Evolutionary conservation across 441 rosid species (phyloP), one percentile per base, ranked within the genome.

Genomic region (Populus hybrid): DNA sequence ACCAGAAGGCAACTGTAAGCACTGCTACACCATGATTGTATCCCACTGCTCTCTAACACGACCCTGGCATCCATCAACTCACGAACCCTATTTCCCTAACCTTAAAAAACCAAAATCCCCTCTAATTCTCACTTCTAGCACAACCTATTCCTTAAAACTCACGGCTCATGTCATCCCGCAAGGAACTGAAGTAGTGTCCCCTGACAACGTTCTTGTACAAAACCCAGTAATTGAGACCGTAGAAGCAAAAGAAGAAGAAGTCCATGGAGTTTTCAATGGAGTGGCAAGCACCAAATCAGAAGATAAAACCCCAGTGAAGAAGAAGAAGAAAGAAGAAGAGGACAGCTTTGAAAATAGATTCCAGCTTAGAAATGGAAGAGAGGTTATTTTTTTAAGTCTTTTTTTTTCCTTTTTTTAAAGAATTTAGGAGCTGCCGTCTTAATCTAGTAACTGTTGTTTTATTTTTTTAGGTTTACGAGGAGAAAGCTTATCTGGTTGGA

Each of bases 341-440:
- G 88, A 84, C 78, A 80, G 83, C 77, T 82, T 71, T 36, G 93
- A 91, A 68, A 87, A 76, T 65, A 84, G 97, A 72, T 95, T 87
- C 90, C 89, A 89, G 89, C 87, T 93, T 72, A 87, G 92, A 74
- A 91, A 93, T 81, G 98, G 98, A 79, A 87, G 81, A 67, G 97
- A 95, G 94, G 97, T 89, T 18, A 1, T n/a, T 30, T 74, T 68
- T 35, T 32, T 28, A 35, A 35, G 9, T 38, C 65, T 40, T 4
- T 21, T 46, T 24, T 76, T 70, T 7, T 26, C 21, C 3, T 30
- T 12, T 50, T 3, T 68, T 57, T 0, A 67, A 16, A 34, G 7
- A 8, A 19, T 32, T 30, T 19, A 16, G 50, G 9, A 2, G 21
- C 36, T 69, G 5, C 0, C 35, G 11, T 18, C 61, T 53, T 53